Percentiles rank a stretch among this genome's conserved stretches.
phyloP scores from a whole-genome alignment of 805 yeast species.

The Metschnikowia chrysomelidarum region DNA sequence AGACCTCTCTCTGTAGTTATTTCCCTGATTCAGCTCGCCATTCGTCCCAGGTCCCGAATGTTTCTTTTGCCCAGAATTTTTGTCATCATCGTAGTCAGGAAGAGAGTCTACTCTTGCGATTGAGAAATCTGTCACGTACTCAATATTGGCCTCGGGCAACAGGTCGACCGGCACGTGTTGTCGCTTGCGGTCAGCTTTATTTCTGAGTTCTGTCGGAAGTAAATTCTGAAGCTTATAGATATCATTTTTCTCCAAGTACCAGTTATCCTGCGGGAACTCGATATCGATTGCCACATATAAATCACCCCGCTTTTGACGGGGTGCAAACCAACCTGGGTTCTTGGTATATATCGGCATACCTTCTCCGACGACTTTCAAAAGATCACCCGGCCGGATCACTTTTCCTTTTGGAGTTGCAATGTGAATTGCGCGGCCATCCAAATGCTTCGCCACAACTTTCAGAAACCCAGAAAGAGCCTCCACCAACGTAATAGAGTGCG shows the following conservation, averaged over 20 bases:
- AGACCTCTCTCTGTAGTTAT: conserved; percentile 15
- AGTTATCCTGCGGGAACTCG: conserved; percentile 80
- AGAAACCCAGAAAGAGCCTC: conserved; percentile 88
- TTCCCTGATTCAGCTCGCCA: conserved; percentile 1
- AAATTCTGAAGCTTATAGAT: conserved; percentile 50
- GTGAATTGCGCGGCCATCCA: conserved; percentile 75
- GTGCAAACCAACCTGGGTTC: conserved; percentile 19
- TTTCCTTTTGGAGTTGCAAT: conserved; percentile 71
- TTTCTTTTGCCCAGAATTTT: background rate
- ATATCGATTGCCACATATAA: conserved; percentile 67
- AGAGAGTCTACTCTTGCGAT: conserved; percentile 25
- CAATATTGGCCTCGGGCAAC: conserved; percentile 37
- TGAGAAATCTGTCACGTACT: conserved; percentile 34
- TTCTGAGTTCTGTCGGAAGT: conserved; percentile 43
- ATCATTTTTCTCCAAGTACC: conserved; percentile 79
- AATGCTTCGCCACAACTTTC: conserved; percentile 59
- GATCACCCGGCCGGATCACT: conserved; percentile 77
- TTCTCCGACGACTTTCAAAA: conserved; percentile 60
- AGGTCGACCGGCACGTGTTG: conserved; percentile 27
- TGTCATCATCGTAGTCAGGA: conserved; percentile 28
- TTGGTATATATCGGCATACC: conserved; percentile 73
- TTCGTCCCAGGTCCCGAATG: too few relatives aligned
- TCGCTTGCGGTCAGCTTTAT: conserved; percentile 20
- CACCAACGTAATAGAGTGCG: conserved; percentile 58
- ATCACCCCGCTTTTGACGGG: conserved; percentile 52